Evolutionary conservation across 1,284 basidiomycete genomes (phyloP).

Genomic region (Leccinum fuscescens): DNA sequence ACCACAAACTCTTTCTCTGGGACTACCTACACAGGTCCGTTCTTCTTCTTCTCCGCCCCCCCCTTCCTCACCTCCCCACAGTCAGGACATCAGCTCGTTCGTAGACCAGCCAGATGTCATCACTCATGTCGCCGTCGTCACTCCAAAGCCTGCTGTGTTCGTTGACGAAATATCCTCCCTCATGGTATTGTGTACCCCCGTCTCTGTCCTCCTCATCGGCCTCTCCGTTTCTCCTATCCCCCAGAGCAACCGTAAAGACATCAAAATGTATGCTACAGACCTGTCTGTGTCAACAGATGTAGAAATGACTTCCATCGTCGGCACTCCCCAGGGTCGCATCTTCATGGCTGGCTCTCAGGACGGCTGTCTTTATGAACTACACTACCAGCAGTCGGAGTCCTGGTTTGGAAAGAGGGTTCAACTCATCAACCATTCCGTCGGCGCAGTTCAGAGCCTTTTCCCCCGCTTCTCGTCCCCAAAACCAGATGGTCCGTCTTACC

Average conservation of each 20-base stretch:
- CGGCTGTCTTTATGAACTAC: conserved; percentile 89
- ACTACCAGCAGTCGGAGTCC: conserved; percentile 88
- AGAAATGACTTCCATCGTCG: conserved; percentile 81
- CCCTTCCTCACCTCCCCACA: conserved; percentile 30
- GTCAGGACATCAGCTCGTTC: conserved; percentile 84
- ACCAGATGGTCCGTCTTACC: conserved; percentile 52
- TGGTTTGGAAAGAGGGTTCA: conserved; percentile 90
- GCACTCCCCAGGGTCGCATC: conserved; percentile 81
- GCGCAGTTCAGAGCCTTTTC: conserved; percentile 71
- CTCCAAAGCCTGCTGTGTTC: conserved; percentile 81
- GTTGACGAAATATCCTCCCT: conserved; percentile 90
- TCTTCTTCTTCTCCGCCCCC: not conserved
- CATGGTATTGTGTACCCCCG: conserved; percentile 87
- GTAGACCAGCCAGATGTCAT: conserved; percentile 92
- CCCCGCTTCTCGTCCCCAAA: conserved; percentile 61
- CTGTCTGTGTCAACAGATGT: conserved; percentile 77
- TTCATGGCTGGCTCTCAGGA: conserved; percentile 89
- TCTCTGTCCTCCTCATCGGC: conserved; percentile 84
- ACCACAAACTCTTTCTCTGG: conserved; percentile 95
- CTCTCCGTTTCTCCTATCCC: conserved; percentile 60
- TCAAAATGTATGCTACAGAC: conserved; percentile 91
- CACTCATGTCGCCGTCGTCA: conserved; percentile 80
- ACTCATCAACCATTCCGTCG: conserved; percentile 78
- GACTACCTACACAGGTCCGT: conserved; percentile 90
- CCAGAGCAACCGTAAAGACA: conserved; percentile 57